A percentile compares a stretch with the other conserved stretches of the same genome.
Evolutionary conservation across 306 rosid species (phyloP).

Genomic region (Rosa rugosa): DNA sequence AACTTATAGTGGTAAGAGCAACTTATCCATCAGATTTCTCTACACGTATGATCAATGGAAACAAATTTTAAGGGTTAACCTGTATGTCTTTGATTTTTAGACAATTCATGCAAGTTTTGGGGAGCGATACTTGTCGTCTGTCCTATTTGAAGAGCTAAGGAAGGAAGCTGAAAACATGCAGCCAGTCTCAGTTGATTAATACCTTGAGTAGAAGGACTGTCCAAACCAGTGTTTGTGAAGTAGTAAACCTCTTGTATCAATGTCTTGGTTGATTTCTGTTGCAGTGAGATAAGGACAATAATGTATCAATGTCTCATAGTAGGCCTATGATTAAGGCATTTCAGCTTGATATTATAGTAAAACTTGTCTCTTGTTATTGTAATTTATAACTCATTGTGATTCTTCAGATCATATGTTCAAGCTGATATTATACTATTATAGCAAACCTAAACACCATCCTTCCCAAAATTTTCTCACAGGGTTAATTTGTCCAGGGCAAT

Average conservation of each 20-base stretch:
- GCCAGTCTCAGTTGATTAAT: slow-evolving; percentile 84
- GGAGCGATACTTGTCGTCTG: slow-evolving; percentile 91
- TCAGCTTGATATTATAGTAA: not conserved
- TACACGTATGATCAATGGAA: not conserved
- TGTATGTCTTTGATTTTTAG: slow-evolving; percentile 36
- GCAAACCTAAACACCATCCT: not conserved
- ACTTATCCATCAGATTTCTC: not conserved
- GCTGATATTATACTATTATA: not conserved
- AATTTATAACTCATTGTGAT: not conserved
- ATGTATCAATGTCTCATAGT: not conserved
- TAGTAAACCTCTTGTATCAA: slow-evolving; percentile 15
- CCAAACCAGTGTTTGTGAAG: slow-evolving; percentile 7
- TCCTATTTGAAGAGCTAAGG: slow-evolving; percentile 76
- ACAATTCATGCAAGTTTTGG: slow-evolving; percentile 96
- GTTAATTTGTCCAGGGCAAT: not conserved
- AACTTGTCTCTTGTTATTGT: not conserved
- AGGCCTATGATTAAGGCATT: not conserved
- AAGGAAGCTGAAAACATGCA: slow-evolving; percentile 93
- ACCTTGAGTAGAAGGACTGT: not conserved
- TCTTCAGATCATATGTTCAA: not conserved
- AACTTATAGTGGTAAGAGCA: slow-evolving; percentile 85
- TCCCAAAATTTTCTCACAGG: not conserved
- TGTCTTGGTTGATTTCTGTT: slow-evolving; percentile 13
- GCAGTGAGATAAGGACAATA: not conserved
- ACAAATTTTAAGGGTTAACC: not conserved